Evolutionary conservation across 805 yeast genomes (phyloP), one percentile per base, ranked within the genome.

Genomic region (Saccharomyces jurei): DNA sequence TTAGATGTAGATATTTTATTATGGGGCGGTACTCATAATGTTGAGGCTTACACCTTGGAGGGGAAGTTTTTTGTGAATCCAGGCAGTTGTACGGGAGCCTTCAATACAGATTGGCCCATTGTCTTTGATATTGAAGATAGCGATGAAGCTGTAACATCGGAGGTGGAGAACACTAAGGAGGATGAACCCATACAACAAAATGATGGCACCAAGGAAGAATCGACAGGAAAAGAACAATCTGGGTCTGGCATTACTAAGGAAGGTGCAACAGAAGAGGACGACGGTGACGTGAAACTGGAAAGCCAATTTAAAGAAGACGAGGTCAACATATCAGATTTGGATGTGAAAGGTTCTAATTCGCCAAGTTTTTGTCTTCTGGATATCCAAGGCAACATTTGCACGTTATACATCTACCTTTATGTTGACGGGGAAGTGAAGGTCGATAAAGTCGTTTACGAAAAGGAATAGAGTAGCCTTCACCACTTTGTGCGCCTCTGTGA

Each of bases 71-170:
- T 94, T 65, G 79, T 94, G n/a, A 92, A 89, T 68, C 98, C 99
- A 0, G 99, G 99, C 0, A 86, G 96, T 66, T 96, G 96, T 46
- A 91, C 97, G 0, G 99, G 99, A 27, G 97, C 97, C 0, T 82
- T 79, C 60, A 78, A 79, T 47, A 79, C 87, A 31, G 85, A 83
- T 63, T 81, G 83, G 72, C 83, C 83, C 4, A 60, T 69, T 28
- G 63, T 62, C 1, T 68, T 68, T 31, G 71, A 70, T 26, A 64
- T 61, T 22, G 65, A 50, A 25, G 51, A 31, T n/a, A 63, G 22
- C 54, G 65, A 52, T 46, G 57, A 44, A 14, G 22, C 32, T 46
- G 41, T 17, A 29, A 50, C 26, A 0, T 54, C 48, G 47, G 48
- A 44, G 50, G 55, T 13, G 53, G 44, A 6, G 13, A 47, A 13